These are phyloP conservation scores for Linnemannia schmuckeri DNA, from an alignment of 192 early-diverging fungal genomes.

Conservation along the genomic window DNA sequence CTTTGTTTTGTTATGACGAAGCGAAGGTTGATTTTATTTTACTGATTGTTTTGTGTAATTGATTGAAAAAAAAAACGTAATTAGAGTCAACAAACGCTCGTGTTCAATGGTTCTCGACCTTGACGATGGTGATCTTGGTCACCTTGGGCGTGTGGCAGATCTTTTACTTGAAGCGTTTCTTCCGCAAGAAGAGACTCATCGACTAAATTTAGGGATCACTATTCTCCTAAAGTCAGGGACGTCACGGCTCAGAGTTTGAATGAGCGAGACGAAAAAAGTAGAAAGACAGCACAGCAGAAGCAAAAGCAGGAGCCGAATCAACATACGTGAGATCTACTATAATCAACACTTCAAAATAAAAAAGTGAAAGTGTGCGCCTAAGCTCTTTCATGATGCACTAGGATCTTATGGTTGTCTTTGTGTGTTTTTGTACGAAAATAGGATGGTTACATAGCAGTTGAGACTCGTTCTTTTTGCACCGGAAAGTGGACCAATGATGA, in stretches of 20 bases:
- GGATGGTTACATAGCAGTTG: no score
- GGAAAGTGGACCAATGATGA: no score
- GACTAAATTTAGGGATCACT: conserved; percentile 58
- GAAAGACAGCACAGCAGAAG: not conserved
- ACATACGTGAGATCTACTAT: not conserved
- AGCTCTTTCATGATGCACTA: not conserved
- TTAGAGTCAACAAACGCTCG: conserved; percentile 92
- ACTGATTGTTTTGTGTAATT: no score
- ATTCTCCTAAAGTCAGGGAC: not conserved
- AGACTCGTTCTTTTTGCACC: no score
- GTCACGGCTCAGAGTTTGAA: not conserved
- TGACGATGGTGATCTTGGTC: conserved; percentile 82
- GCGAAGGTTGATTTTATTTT: not conserved
- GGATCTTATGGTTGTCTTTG: no score
- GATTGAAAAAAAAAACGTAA: not conserved
- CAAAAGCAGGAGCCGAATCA: not conserved
- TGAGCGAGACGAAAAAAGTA: not conserved
- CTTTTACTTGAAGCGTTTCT: conserved; percentile 89
- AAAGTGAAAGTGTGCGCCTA: not conserved
- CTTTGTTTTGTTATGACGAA: not conserved
- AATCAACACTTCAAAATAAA: not conserved
- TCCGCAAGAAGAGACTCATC: conserved; percentile 92
- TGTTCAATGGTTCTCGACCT: conserved; percentile 84
- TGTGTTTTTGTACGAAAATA: no score
- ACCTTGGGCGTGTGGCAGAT: conserved; percentile 88